Conservation (phyloP, 148 eudicot genomes). For the Nepenthes gracilis region DNA sequence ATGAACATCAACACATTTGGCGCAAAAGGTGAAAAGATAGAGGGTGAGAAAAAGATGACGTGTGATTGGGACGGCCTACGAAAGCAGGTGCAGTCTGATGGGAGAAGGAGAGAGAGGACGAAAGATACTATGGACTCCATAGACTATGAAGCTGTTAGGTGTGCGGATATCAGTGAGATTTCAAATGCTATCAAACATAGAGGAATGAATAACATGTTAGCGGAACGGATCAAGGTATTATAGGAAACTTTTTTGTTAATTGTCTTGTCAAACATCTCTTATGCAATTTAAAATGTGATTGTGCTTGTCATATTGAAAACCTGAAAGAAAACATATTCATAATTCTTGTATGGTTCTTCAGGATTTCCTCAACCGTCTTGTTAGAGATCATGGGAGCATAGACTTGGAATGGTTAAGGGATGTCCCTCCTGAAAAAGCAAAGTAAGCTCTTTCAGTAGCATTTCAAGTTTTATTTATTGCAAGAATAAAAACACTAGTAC, state of each 20-base stretch:
- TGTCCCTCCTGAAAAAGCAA: constrained; percentile 48
- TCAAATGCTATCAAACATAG: constrained; percentile 31
- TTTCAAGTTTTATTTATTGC: neutral
- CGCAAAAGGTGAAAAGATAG: constrained; percentile 24
- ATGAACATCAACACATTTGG: constrained; percentile 11
- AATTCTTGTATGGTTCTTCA: constrained; percentile 16
- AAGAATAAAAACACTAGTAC: neutral
- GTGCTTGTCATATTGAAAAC: neutral
- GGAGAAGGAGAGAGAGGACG: constrained; percentile 12
- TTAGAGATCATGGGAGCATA: constrained; percentile 48
- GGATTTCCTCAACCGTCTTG: constrained; percentile 51
- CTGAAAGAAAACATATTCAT: neutral
- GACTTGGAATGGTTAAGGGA: constrained; percentile 81
- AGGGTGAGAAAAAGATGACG: constrained; percentile 22
- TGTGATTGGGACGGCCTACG: constrained; percentile 63
- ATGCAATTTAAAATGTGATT: too few relatives aligned
- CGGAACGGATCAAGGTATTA: constrained; percentile 44
- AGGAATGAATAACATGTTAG: constrained; percentile 50
- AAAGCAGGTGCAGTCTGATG: constrained; percentile 24
- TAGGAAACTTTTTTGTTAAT: neutral
- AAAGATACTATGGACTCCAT: constrained; percentile 31
- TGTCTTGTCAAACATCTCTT: neutral
- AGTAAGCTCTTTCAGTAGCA: constrained; percentile 27
- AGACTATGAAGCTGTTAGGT: constrained; percentile 62
- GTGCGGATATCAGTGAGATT: constrained; percentile 23